Evolutionary conservation across 768 basidiomycete genomes (phyloP), one percentile per base, ranked within the genome.

Genomic region (Trametes punicea): DNA sequence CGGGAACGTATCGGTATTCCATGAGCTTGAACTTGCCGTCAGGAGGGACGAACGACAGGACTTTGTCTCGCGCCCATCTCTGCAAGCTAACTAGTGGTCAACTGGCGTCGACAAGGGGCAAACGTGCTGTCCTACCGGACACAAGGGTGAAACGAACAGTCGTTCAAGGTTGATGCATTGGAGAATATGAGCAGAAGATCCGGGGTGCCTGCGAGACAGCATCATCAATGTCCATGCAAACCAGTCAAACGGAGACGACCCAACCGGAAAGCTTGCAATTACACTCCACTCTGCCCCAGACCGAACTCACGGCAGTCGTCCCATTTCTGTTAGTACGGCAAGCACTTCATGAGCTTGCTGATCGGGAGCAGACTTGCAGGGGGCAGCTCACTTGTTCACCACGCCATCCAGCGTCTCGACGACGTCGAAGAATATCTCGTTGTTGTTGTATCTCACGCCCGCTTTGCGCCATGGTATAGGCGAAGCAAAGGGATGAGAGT

Each of bases 341-440:
- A 31, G 7, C 31, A 6, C 13, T 6, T 31, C 31, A 34, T 20
- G 20, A 27, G 31, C 15, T 6, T 4, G 9, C 23, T 27, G n/a
- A 7, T 2, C 33, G 13, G 1, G 29, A 16, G 3, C 15, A 6
- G 2, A 1, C 15, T 13, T 18, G 23, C 15, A 1, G 26, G 34
- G 6, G 23, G 6, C 27, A n/a, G n/a, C 81, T 58, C 64, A 93
- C 90, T 82, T 85, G 71, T 87, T 88, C 23, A 94, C 81, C 30
- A 90, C 79, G 0, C 86, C 90, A 60, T 81, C 82, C 45, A 97
- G 74, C 47, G 88, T 83, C 70, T 98, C 96, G 0, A 81, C 77
- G 56, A 97, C 77, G 66, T 98, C 95, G 68, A 98, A 93, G 68
- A 92, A 90, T 16, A 97, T 86, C 70, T 98, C 95, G 65, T 97